Base-by-base conservation (phyloP, 768 basidiomycete species). In the Lentinula sp. region DNA sequence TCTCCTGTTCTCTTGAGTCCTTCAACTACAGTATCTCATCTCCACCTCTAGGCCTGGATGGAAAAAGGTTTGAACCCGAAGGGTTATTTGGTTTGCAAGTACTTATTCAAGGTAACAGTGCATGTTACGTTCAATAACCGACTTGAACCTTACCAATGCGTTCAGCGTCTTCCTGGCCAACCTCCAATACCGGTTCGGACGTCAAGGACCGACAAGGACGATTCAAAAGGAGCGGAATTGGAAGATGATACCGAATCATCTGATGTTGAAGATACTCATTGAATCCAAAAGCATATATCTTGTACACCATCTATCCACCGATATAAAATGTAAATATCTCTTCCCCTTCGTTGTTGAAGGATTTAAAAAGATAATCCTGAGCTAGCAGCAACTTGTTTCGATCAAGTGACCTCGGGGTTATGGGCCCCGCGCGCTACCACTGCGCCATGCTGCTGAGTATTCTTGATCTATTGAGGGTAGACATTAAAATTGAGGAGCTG, bases 31-130 rank as follows among this genome's bases (percentile, higher is more conserved):
- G 6, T 55, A 57, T 49, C 66, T 55, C 32, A 60, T 50, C 50
- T 31, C 21, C 60, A 28, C 2, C 39, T 35, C 16, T 64, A 91
- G 85, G 87, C 85, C 4, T 93, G 89, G 90, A 80, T 80, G 71
- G 91, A 88, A 64, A 76, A 75, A 62, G 93, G 94, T 0, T 68
- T 88, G 45, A 88, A 89, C 65, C 70, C 78, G 0, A 77, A 84
- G 42, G 89, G 91, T 1, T 87, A 82, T 69, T 75, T 86, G 39
- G 92, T 97, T 28, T 96, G 94, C 76, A 91, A 93, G 70, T 95
- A 83, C 67, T 84, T 87, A 0, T 90, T 97, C 70, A 85, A 89
- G 75, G 91, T 92, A 57, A 28, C 28, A 61, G 79, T 67, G 1
- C 8, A 15, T 15, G 57, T 18, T 35, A 16, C 3, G 18, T 37